phyloP scores from a whole-genome alignment of 177 flowering plant genomes.

The Vitis hybrid region DNA sequence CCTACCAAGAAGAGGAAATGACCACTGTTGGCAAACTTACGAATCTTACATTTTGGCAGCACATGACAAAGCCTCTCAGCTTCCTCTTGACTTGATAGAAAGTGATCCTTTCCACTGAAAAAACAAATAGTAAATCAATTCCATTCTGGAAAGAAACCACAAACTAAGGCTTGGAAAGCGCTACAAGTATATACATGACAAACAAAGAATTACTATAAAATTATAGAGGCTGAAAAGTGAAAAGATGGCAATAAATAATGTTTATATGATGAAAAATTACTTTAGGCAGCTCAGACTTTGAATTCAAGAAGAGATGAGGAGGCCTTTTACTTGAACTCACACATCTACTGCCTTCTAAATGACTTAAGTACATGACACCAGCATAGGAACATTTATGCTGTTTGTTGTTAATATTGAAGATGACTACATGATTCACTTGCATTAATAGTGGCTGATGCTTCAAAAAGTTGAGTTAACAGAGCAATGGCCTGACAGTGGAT shows the following conservation, averaged over 20 bases:
- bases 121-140: background rate
- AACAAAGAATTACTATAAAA: background rate
- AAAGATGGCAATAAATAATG: no score
- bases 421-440: no score
- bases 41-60: slow-evolving; percentile 52
- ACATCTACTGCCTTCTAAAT: background rate
- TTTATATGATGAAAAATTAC: background rate
- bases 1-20: slow-evolving; percentile 67
- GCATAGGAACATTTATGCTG: background rate
- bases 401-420: background rate
- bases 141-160: background rate
- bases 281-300: background rate
- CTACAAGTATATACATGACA: background rate
- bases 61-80: slow-evolving; percentile 46
- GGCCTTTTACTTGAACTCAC: background rate
- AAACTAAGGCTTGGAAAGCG: background rate
- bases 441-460: no score
- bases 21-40: slow-evolving; percentile 43
- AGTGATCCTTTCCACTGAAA: slow-evolving; percentile 44
- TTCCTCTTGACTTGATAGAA: slow-evolving; percentile 67
- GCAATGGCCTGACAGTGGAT: no score
- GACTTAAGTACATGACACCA: background rate
- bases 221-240: no score
- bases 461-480: no score
- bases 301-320: background rate